Conservation (phyloP, 2,329 filamentous ascomycete species). For the Sclerotinia glacialis region DNA sequence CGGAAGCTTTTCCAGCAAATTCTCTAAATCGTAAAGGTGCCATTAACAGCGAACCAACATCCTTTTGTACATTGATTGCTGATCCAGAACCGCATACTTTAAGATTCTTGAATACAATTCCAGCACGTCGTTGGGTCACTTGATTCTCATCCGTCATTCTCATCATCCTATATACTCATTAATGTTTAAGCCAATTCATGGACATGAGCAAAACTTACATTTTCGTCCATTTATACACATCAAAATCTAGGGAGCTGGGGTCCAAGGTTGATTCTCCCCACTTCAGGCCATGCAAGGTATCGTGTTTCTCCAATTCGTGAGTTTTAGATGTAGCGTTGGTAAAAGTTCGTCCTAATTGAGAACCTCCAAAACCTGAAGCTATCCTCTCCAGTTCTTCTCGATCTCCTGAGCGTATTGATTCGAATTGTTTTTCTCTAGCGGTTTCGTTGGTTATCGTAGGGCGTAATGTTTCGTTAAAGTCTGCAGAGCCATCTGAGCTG, state of each 20-base stretch:
- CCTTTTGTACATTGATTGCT: slow-evolving; percentile 66
- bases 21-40: slow-evolving; percentile 58
- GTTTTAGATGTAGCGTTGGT: not conserved
- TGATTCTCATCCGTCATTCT: slow-evolving; percentile 54
- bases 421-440: slow-evolving; percentile 28
- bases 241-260: slow-evolving; percentile 43
- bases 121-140: slow-evolving; percentile 52
- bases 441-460: slow-evolving; percentile 27
- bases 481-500: slow-evolving; percentile 22
- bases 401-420: slow-evolving; percentile 33
- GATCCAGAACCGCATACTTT: slow-evolving; percentile 65
- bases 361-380: slow-evolving; percentile 31
- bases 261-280: slow-evolving; percentile 51
- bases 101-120: slow-evolving; percentile 63
- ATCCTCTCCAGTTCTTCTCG: slow-evolving; percentile 34
- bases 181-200: not conserved
- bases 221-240: slow-evolving; percentile 32
- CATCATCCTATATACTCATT: slow-evolving; percentile 29
- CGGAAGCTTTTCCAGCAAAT: slow-evolving; percentile 49
- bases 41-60: slow-evolving; percentile 57
- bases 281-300: slow-evolving; percentile 42
- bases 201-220: slow-evolving; percentile 26
- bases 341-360: slow-evolving; percentile 24
- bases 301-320: slow-evolving; percentile 26
- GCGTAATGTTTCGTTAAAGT: slow-evolving; percentile 20